Conservation (phyloP, 352 stramenopile genomes). For the Globisporangium perplexum region DNA sequence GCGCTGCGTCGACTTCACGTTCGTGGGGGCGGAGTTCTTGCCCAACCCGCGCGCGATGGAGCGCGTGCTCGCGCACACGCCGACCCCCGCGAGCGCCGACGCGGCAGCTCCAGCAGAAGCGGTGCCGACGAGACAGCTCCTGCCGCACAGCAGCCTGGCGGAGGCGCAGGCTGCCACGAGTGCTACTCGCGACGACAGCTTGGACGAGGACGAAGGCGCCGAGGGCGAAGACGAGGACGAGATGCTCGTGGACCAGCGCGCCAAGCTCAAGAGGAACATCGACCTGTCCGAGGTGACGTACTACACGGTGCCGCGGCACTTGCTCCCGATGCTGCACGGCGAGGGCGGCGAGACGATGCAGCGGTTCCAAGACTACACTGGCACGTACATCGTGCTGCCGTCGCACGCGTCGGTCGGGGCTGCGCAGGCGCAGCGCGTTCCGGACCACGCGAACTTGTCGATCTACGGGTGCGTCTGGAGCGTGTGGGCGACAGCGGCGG, state of each 20-base stretch:
- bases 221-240: conserved; percentile 19
- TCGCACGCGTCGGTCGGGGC: conserved; percentile 17
- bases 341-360: conserved; percentile 64
- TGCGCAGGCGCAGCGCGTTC: conserved; percentile 4
- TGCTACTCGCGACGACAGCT: neutral
- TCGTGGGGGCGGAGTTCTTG: conserved; percentile 86
- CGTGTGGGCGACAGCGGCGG: no score
- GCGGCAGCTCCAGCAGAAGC: neutral
- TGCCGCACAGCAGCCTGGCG: conserved; percentile 4
- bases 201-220: no score
- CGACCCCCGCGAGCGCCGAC: conserved; percentile 1
- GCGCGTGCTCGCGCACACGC: conserved; percentile 36
- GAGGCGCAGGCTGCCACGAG: neutral
- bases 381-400: conserved; percentile 71
- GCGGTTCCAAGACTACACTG: conserved; percentile 74
- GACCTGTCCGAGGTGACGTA: conserved; percentile 76
- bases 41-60: conserved; percentile 85
- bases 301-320: conserved; percentile 57
- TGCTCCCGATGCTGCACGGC: conserved; percentile 67
- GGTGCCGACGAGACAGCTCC: neutral
- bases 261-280: conserved; percentile 48
- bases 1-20: conserved; percentile 87
- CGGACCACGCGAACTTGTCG: conserved; percentile 43
- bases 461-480: conserved; percentile 64
- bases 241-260: conserved; percentile 47